These are phyloP conservation scores for Musa schizocarpa DNA, from an alignment of 176 grass and related monocot species.

Conservation along the genomic window DNA sequence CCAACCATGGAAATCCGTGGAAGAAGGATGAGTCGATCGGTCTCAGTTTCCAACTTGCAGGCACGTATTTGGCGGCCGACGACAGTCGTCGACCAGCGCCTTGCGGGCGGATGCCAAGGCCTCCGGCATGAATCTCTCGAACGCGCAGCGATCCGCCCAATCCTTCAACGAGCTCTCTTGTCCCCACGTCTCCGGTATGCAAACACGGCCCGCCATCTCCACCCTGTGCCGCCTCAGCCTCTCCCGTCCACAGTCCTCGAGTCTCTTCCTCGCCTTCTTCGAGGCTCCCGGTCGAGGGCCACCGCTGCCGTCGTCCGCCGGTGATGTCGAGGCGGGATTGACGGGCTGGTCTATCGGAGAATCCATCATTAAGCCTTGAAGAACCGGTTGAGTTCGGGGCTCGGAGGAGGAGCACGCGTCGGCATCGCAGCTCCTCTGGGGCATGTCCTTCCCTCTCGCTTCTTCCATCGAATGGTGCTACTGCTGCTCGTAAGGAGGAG, in stretches of 20 bases:
- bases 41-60: no score
- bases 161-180: constrained; percentile 8
- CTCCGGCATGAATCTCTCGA: neutral
- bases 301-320: neutral
- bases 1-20: no score
- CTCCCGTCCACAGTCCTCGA: neutral
- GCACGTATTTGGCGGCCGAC: neutral
- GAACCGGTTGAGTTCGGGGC: no score
- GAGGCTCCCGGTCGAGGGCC: neutral
- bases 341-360: no score
- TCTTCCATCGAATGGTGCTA: no score
- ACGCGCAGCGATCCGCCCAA: neutral
- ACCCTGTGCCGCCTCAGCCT: neutral
- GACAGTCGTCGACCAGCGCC: constrained; percentile 2
- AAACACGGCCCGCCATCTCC: constrained; percentile 4
- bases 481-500: no score
- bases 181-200: constrained; percentile 9
- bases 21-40: no score
- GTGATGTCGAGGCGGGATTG: no score
- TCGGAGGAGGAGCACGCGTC: no score
- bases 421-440: no score
- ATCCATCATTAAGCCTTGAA: no score
- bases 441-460: no score
- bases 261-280: neutral
- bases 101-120: neutral